Evolutionary conservation across 129 eudicot species (phyloP).

Genomic region (Rutidosis leptorrhynchoides): DNA sequence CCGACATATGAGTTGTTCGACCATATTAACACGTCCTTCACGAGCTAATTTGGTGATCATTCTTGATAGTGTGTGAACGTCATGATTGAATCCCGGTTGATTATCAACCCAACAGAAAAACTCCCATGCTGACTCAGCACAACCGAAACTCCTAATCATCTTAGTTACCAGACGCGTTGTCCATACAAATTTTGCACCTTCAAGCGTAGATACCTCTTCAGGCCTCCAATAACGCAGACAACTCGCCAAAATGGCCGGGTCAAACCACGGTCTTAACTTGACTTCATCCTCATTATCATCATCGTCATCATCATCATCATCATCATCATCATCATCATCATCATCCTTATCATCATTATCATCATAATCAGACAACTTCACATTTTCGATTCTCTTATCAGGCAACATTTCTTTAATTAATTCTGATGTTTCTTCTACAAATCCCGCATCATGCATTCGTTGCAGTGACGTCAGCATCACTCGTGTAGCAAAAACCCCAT

Average conservation of each 20-base stretch:
- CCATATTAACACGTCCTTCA: constrained; percentile 43
- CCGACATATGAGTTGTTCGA: constrained; percentile 56
- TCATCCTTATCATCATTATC: constrained; percentile 35
- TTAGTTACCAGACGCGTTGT: constrained; percentile 75
- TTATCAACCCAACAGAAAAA: constrained; percentile 74
- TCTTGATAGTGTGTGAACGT: constrained; percentile 63
- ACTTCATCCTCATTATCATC: constrained; percentile 26
- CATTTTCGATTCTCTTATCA: constrained; percentile 56
- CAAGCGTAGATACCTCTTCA: constrained; percentile 62
- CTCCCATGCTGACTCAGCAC: constrained; percentile 80
- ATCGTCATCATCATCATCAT: not conserved
- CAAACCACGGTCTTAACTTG: constrained; percentile 78
- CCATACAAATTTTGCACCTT: constrained; percentile 77
- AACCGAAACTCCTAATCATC: constrained; percentile 65
- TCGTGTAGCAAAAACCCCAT: constrained; percentile 60
- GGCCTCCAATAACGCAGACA: constrained; percentile 60
- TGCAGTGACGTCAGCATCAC: constrained; percentile 55
- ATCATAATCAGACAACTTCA: constrained; percentile 31
- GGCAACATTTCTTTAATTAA: constrained; percentile 59
- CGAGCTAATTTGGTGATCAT: constrained; percentile 68
- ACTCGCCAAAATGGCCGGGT: constrained; percentile 65
- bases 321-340: constrained; percentile 32
- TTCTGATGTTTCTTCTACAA: constrained; percentile 51
- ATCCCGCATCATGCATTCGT: constrained; percentile 64
- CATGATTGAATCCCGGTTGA: constrained; percentile 70